These are phyloP conservation scores for Nicotiana paniculata DNA, from an alignment of 257 asterid genomes.

Conservation along the genomic window DNA sequence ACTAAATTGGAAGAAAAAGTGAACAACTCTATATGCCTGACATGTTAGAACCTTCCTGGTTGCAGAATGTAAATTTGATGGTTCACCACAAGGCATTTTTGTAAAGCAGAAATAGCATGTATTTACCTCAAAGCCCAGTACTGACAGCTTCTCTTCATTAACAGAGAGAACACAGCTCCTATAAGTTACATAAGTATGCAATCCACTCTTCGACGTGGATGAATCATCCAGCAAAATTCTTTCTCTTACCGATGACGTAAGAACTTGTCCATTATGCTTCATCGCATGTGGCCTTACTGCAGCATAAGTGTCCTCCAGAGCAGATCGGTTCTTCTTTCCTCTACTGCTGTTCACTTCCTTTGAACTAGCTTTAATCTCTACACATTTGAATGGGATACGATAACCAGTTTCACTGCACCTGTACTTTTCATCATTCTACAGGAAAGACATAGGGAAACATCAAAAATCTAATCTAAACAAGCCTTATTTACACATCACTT, in stretches of 20 bases:
- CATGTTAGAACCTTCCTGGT: background rate
- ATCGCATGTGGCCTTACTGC: conserved; percentile 16
- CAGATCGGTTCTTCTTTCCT: conserved; percentile 41
- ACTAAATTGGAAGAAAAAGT: background rate
- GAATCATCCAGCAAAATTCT: conserved; percentile 51
- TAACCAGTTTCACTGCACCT: conserved; percentile 94
- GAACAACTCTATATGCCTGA: background rate
- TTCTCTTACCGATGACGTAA: conserved; percentile 24
- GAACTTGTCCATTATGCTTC: conserved; percentile 19
- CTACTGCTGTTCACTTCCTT: conserved; percentile 34
- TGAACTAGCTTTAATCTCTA: conserved; percentile 33
- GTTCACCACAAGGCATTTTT: background rate
- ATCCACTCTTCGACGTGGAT: conserved; percentile 35
- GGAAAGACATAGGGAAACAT: conserved; percentile 8
- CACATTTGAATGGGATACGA: conserved; percentile 87
- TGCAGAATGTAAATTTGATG: background rate
- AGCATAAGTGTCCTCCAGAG: conserved; percentile 35
- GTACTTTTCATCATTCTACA: conserved; percentile 69
- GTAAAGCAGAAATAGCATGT: background rate
- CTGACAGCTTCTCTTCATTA: conserved; percentile 77
- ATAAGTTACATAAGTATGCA: conserved; percentile 51
- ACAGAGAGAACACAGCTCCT: conserved; percentile 95
- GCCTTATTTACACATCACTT: background rate
- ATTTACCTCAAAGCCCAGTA: conserved; percentile 84
- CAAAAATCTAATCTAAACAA: background rate